A percentile compares a stretch with the other conserved stretches of the same genome.
Conservation (phyloP, 140 eudicot genomes). For the Erigeron philadelphicus region DNA sequence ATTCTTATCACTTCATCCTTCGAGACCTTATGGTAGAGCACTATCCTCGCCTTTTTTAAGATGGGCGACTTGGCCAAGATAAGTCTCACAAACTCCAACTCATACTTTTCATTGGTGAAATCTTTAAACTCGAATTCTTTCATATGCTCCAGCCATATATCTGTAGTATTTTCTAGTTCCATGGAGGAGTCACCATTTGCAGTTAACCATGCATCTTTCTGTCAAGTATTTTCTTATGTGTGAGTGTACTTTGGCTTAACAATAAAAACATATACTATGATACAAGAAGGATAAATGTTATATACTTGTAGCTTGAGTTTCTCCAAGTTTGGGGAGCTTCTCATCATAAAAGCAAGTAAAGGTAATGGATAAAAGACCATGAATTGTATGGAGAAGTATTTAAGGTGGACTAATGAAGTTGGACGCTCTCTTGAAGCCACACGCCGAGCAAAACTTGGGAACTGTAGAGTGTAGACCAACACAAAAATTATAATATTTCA, state of each 20-base stretch:
- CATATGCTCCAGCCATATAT: not conserved
- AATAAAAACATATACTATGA: too few species aligned
- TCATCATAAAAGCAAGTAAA: conserved; percentile 3
- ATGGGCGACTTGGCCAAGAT: not conserved
- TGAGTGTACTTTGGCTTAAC: not conserved
- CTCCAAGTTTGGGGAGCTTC: conserved; percentile 18
- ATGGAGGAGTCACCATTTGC: not conserved
- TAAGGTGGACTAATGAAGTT: too few species aligned
- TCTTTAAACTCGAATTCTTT: not conserved
- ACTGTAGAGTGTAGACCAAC: too few species aligned
- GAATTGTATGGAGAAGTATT: not conserved
- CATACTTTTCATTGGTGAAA: not conserved
- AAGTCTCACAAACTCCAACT: not conserved
- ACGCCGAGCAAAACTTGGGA: too few species aligned
- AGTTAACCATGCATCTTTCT: too few species aligned
- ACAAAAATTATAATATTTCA: too few species aligned
- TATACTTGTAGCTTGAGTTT: conserved; percentile 3
- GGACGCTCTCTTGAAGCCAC: too few species aligned
- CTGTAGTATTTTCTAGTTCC: not conserved
- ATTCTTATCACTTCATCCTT: not conserved
- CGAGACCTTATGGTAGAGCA: too few species aligned
- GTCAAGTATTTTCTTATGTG: not conserved
- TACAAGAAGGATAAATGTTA: too few species aligned
- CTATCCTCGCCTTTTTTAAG: not conserved
- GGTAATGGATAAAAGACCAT: not conserved